Conservation (phyloP, 768 basidiomycete genomes). For the Pleurotus cornucopiae region DNA sequence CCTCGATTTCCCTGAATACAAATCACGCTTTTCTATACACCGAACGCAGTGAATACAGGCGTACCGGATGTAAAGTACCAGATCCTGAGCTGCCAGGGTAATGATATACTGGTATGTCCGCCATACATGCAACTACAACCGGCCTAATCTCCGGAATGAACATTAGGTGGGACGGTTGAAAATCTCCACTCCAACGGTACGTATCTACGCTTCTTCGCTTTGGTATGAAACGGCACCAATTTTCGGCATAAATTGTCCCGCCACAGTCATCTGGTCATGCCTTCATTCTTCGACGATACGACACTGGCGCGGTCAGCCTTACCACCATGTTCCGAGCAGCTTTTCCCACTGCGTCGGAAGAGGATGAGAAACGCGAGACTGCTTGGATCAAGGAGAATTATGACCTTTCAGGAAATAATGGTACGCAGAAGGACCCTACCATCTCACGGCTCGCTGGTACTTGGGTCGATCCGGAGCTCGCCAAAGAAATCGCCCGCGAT, state of each 20-base stretch:
- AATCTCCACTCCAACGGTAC: conserved; percentile 74
- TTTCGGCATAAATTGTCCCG: background rate
- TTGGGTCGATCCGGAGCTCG: conserved; percentile 72
- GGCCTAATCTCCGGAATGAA: no score
- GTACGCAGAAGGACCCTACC: conserved; percentile 51
- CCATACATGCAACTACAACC: background rate
- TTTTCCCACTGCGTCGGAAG: conserved; percentile 76
- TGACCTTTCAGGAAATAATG: conserved; percentile 77
- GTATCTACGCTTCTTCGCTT: conserved; percentile 16
- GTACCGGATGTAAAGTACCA: conserved; percentile 85
- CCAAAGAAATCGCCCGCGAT: conserved; percentile 59
- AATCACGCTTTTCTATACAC: background rate
- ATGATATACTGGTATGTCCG: conserved; percentile 71
- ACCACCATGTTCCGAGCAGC: conserved; percentile 98
- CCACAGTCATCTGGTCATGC: conserved; percentile 74
- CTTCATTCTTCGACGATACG: conserved; percentile 90
- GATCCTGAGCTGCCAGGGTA: conserved; percentile 82
- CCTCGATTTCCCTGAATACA: background rate
- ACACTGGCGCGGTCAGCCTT: conserved; percentile 87
- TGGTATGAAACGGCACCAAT: no score
- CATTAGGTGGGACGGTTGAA: conserved; percentile 81
- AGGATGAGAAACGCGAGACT: conserved; percentile 74
- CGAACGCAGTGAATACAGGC: conserved; percentile 28
- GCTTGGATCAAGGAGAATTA: conserved; percentile 79
- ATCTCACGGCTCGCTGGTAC: conserved; percentile 83